Percentiles rank a stretch among this genome's conserved stretches.
phyloP scores from a whole-genome alignment of 2,329 filamentous ascomycete genomes.

The Hymenoscyphus infarciens region DNA sequence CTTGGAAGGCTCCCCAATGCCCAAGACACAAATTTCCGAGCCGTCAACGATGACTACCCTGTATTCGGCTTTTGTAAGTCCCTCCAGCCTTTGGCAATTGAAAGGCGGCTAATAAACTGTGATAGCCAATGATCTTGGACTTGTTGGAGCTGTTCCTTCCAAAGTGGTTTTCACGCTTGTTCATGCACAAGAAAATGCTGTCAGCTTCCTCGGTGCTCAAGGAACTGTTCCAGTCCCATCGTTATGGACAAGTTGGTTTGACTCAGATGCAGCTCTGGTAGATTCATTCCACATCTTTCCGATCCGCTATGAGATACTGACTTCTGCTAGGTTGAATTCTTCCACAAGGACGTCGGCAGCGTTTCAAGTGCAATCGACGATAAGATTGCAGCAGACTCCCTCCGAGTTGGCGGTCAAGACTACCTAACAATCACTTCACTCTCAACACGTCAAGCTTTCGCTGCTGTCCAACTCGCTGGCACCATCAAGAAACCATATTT shows the following conservation, averaged over 20 bases:
- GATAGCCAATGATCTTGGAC: constrained; percentile 27
- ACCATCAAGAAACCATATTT: constrained; percentile 67
- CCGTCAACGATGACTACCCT: constrained; percentile 68
- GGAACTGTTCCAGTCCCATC: constrained; percentile 65
- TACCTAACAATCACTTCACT: constrained; percentile 75
- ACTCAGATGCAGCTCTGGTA: constrained; percentile 55
- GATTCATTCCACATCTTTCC: constrained; percentile 16
- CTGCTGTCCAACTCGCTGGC: constrained; percentile 68
- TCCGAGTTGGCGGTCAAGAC: constrained; percentile 65
- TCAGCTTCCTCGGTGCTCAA: constrained; percentile 33
- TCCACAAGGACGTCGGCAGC: constrained; percentile 70
- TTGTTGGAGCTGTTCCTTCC: constrained; percentile 18
- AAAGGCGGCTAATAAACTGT: neutral
- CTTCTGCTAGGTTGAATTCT: constrained; percentile 54
- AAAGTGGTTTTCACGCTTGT: constrained; percentile 29
- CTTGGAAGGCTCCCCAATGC: constrained; percentile 61
- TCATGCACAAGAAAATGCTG: constrained; percentile 30
- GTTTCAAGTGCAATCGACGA: constrained; percentile 65
- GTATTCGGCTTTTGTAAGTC: constrained; percentile 66
- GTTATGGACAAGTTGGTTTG: constrained; percentile 74
- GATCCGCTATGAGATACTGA: constrained; percentile 17
- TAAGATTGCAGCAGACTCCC: constrained; percentile 63
- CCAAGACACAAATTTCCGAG: constrained; percentile 62
- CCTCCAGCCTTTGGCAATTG: neutral
- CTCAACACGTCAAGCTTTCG: constrained; percentile 77